Conservation (phyloP, 2,329 filamentous ascomycete genomes). For the Colletotrichum acutatum region DNA sequence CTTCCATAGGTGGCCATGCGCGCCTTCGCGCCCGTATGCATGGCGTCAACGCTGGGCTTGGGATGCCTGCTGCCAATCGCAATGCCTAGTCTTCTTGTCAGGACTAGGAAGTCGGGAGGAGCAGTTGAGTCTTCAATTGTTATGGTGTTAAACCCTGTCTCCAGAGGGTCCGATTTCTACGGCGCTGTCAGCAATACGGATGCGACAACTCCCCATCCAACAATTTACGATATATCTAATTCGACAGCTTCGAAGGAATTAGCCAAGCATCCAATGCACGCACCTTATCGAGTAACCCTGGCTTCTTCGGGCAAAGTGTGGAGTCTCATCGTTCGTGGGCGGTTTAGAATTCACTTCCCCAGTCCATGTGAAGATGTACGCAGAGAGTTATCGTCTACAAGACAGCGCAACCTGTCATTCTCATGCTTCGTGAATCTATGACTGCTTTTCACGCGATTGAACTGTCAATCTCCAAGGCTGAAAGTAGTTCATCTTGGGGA, state of each 20-base stretch:
- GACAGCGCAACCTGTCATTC: too few species aligned
- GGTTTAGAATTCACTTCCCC: too few species aligned
- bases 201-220: neutral
- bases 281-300: neutral
- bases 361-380: too few species aligned
- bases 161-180: neutral
- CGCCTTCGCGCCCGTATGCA: conserved; percentile 1
- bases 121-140: neutral
- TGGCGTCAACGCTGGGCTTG: neutral
- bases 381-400: too few species aligned
- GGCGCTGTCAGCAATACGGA: neutral
- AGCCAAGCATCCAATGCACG: neutral
- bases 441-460: too few species aligned
- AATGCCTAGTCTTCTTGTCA: neutral
- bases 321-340: neutral
- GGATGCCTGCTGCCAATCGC: neutral
- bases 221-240: neutral
- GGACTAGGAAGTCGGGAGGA: neutral
- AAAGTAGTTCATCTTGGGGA: too few species aligned
- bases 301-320: neutral
- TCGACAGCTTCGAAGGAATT: neutral
- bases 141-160: neutral
- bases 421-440: too few species aligned
- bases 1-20: neutral
- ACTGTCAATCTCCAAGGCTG: too few species aligned